Evolutionary conservation across 2,329 filamentous ascomycete genomes (phyloP).

Genomic region (Aureobasidium pullulans): DNA sequence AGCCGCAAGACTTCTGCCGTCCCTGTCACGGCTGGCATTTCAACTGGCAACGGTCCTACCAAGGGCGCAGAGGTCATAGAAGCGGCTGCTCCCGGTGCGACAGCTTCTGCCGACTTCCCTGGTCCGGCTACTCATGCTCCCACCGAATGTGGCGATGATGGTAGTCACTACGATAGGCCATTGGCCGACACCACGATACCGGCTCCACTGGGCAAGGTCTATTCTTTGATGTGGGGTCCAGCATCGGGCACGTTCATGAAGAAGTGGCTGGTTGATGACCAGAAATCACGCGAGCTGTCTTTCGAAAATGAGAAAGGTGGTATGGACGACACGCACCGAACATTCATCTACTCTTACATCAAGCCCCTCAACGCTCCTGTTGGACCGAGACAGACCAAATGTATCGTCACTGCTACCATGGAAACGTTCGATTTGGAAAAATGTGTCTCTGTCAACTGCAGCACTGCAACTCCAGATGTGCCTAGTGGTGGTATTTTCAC

Average conservation of each 20-base stretch:
- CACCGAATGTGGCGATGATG: conserved; percentile 75
- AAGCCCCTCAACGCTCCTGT: conserved; percentile 80
- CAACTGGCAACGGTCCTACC: conserved; percentile 23
- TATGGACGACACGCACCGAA: conserved; percentile 61
- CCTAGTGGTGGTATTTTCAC: conserved; percentile 87
- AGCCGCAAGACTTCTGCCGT: conserved; percentile 65
- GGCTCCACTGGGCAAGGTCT: conserved; percentile 87
- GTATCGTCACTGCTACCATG: conserved; percentile 77
- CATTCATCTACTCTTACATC: conserved; percentile 75
- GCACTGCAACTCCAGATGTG: conserved; percentile 88
- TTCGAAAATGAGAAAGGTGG: conserved; percentile 77
- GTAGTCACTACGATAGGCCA: conserved; percentile 74
- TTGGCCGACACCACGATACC: conserved; percentile 80
- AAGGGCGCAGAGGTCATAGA: conserved; percentile 6
- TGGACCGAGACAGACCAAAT: conserved; percentile 90
- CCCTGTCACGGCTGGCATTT: conserved; percentile 29
- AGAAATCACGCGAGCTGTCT: conserved; percentile 82
- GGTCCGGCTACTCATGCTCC: conserved; percentile 74
- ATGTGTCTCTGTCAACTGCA: conserved; percentile 70
- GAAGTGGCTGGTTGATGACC: conserved; percentile 77
- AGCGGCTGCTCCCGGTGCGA: conserved; percentile 33
- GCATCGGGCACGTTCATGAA: conserved; percentile 73
- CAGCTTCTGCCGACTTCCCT: conserved; percentile 61
- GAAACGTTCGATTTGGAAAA: conserved; percentile 83
- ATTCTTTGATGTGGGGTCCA: conserved; percentile 78